Base-by-base conservation (phyloP, 257 asterid species). In the Gynochthodes officinalis region DNA sequence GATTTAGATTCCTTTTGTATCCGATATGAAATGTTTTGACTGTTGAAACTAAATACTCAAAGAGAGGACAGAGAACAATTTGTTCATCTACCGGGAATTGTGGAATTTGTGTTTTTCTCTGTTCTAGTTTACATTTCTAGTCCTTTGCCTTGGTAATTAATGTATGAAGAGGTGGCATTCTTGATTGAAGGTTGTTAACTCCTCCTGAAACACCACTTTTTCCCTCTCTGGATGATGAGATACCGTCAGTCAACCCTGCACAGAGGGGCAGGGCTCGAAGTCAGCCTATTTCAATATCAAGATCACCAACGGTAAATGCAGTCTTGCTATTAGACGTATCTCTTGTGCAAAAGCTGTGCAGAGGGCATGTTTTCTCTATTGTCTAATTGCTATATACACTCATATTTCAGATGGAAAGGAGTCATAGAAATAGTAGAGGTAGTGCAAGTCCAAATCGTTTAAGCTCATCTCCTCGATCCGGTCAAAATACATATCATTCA, bases 181-280 rank as follows among this genome's bases (percentile, higher is more conserved):
- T 74, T 75, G 54, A 60, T 77, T 78, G 28, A 72, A 95, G 99
- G 99, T 85, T 95, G 82, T 83, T 90, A 79, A 92, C 99, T 57
- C 99, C 99, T 75, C 99, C 99, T 0, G 99, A 92, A 60, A 95
- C 98, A 68, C 99, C 99, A 72, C 92, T 95, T 35, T 95, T 95
- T 76, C 71, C 90, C 71, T 90, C 96, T 53, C 76, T 95, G 89
- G 99, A 95, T 71, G 99, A 92, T 75, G 97, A 89, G 82, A 71
- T 72, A 57, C 89, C 83, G 1, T 75, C 84, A 64, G 55, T 72
- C 78, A 84, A 78, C 78, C 86, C 79, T 72, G 84, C 84, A 63
- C 87, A 82, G 62, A 87, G 96, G 87, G 97, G 97, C 79, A 86
- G 98, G 76, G 96, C 97, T 61, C 86, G 93, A 83, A 92, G 96